phyloP scores from a whole-genome alignment of 176 grass and related monocot genomes.

The Carex scoparia region DNA sequence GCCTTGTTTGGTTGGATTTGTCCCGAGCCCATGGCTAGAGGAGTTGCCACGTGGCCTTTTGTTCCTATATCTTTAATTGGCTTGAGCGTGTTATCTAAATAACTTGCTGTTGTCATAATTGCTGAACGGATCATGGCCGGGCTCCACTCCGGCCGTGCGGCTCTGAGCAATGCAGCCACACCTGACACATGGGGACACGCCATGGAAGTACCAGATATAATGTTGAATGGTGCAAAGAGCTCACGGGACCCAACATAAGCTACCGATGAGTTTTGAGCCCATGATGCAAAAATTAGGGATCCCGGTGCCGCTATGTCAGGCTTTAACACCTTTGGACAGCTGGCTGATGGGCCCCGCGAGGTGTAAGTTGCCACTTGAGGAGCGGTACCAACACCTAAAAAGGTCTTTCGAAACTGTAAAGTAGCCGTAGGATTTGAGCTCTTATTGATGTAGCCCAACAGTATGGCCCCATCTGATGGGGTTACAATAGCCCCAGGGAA shows the following conservation, averaged over 20 bases:
- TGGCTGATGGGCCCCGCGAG: slow-evolving; percentile 45
- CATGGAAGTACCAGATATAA: slow-evolving; percentile 73
- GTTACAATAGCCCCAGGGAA: slow-evolving; percentile 41
- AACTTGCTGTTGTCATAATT: slow-evolving; percentile 65
- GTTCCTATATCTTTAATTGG: slow-evolving; percentile 42
- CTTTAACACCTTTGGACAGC: slow-evolving; percentile 50
- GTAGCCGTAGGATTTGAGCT: slow-evolving; percentile 28
- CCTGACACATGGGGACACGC: slow-evolving; percentile 61
- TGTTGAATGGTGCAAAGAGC: slow-evolving; percentile 49
- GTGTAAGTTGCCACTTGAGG: slow-evolving; percentile 37
- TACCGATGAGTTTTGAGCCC: neutral
- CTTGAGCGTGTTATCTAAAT: slow-evolving; percentile 32
- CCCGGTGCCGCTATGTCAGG: slow-evolving; percentile 59
- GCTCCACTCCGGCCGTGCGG: slow-evolving; percentile 39
- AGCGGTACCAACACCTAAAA: slow-evolving; percentile 33
- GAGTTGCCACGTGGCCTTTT: slow-evolving; percentile 17
- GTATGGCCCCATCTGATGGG: slow-evolving; percentile 17
- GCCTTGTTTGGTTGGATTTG: slow-evolving; percentile 62
- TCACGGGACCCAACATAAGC: slow-evolving; percentile 18
- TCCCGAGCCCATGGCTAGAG: slow-evolving; percentile 59
- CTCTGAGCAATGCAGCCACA: slow-evolving; percentile 51
- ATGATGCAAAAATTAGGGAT: slow-evolving; percentile 36
- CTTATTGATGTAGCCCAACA: slow-evolving; percentile 46
- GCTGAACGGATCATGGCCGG: slow-evolving; percentile 72
- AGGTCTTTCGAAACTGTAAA: slow-evolving; percentile 47